A percentile compares a stretch with the other conserved stretches of the same genome.
Evolutionary conservation across 441 rosid species (phyloP).

Genomic region (Gossypium gossypioides): DNA sequence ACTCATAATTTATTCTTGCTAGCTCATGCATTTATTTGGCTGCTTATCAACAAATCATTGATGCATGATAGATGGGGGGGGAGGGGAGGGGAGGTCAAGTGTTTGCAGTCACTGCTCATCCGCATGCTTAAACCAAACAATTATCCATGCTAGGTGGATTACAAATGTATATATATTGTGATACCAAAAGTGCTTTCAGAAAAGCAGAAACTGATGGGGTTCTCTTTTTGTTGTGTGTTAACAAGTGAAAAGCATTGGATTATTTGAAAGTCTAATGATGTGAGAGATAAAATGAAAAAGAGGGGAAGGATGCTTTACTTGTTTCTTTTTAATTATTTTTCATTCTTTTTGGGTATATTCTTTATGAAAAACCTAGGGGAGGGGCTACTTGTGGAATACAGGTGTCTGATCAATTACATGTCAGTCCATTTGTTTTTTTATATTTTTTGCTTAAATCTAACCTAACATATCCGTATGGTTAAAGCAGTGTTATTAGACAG

Average conservation of each 20-base stretch:
- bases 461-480: background rate
- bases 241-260: background rate
- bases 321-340: background rate
- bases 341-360: slow-evolving; percentile 1
- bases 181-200: background rate
- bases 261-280: slow-evolving; percentile 13
- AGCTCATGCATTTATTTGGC: background rate
- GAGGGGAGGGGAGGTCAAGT: too few relatives aligned
- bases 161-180: background rate
- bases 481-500: background rate
- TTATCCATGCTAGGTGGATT: background rate
- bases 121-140: background rate
- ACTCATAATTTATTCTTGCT: background rate
- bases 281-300: slow-evolving; percentile 8
- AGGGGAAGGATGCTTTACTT: slow-evolving; percentile 6
- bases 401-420: background rate
- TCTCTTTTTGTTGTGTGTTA: background rate
- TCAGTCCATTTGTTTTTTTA: background rate
- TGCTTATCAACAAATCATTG: background rate
- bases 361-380: background rate
- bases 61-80: background rate
- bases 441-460: background rate
- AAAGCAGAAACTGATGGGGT: slow-evolving; percentile 4
- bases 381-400: slow-evolving; percentile 5
- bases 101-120: too few relatives aligned